Conservation (phyloP, 2,329 filamentous ascomycete species). For the Nothopassalora personata region DNA sequence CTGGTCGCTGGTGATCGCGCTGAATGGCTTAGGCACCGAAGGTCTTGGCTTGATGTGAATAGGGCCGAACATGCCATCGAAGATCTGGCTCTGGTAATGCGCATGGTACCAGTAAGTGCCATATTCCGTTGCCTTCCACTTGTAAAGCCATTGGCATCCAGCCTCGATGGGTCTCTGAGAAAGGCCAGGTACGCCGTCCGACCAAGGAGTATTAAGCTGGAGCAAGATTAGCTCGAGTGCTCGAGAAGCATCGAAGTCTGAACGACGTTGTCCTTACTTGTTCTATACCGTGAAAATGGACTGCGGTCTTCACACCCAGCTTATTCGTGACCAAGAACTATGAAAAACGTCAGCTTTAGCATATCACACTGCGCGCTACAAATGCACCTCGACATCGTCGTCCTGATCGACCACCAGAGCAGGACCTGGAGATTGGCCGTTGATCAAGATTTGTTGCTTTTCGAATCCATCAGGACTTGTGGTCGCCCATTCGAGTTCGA, state of each 20-base stretch:
- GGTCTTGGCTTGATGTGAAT: not conserved
- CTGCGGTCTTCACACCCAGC: constrained; percentile 6
- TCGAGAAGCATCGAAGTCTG: no score
- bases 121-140: constrained; percentile 12
- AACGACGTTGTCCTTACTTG: not conserved
- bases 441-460: not conserved
- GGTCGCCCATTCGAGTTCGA: not conserved
- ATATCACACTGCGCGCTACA: not conserved
- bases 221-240: not conserved
- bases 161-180: constrained; percentile 19
- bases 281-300: constrained; percentile 21
- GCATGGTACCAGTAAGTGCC: constrained; percentile 18
- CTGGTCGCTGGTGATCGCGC: not conserved
- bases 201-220: not conserved
- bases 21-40: not conserved
- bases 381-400: not conserved
- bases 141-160: constrained; percentile 12
- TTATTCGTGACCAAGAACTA: constrained; percentile 3
- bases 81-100: constrained; percentile 13
- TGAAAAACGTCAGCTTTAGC: not conserved
- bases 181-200: constrained; percentile 20
- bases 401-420: not conserved
- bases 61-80: constrained; percentile 7
- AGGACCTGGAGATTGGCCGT: not conserved
- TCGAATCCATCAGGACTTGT: not conserved